Percentiles rank a stretch among this genome's conserved stretches.
These are phyloP conservation scores for Trametes pubescens DNA, from an alignment of 1,284 basidiomycete species.

Conservation along the genomic window DNA sequence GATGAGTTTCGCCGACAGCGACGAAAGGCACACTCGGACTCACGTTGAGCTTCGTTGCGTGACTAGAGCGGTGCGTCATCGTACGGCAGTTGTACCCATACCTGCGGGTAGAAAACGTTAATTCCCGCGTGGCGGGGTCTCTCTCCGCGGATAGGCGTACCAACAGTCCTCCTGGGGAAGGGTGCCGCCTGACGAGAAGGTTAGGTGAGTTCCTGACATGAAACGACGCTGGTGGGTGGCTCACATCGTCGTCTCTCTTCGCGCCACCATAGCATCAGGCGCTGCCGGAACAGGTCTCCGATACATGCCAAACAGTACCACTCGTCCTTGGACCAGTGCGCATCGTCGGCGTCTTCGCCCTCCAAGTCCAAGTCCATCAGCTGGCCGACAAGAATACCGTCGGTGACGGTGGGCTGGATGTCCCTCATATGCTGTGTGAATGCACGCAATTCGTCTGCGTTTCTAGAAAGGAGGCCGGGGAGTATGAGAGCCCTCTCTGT, in stretches of 20 bases:
- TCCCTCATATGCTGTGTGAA: slow-evolving; percentile 7
- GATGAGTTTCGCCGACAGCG: neutral
- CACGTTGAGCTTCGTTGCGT: slow-evolving; percentile 42
- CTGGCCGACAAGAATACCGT: slow-evolving; percentile 28
- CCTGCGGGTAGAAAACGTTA: slow-evolving; percentile 15
- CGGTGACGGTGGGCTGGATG: neutral
- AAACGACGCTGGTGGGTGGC: slow-evolving; percentile 1
- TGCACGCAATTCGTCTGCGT: slow-evolving; percentile 23
- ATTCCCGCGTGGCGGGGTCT: neutral
- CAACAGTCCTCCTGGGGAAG: slow-evolving; percentile 38
- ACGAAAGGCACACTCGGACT: slow-evolving; percentile 14
- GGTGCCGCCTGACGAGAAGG: slow-evolving; percentile 18
- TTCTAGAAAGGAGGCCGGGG: slow-evolving; percentile 32
- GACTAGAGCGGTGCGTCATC: slow-evolving; percentile 35
- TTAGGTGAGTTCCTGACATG: neutral
- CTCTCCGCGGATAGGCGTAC: slow-evolving; percentile 24
- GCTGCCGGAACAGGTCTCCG: slow-evolving; percentile 30
- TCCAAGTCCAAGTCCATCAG: slow-evolving; percentile 33
- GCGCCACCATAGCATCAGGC: slow-evolving; percentile 40
- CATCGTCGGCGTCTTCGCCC: slow-evolving; percentile 16
- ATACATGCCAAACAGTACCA: slow-evolving; percentile 43
- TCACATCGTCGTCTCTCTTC: slow-evolving; percentile 33
- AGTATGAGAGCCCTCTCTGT: slow-evolving; percentile 16
- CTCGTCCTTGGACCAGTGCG: slow-evolving; percentile 35
- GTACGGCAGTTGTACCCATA: slow-evolving; percentile 46